Base-by-base conservation (phyloP, 345 rosid species). In the Arabidopsis arenosa region DNA sequence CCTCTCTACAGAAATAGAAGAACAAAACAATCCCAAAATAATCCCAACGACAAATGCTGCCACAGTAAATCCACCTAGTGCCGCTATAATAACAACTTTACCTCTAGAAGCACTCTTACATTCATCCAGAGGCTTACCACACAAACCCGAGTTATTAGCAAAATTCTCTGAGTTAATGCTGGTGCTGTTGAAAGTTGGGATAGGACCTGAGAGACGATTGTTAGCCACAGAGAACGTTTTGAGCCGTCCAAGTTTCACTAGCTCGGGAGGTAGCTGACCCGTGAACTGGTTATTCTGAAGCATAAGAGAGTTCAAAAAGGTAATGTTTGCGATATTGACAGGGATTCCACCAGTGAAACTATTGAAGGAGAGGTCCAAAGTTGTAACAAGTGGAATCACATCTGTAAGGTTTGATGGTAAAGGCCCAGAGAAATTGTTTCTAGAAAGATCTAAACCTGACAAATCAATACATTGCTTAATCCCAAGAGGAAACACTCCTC, bases 371-470 rank as follows among this genome's bases (percentile, higher is more conserved):
- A 93, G 94, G 74, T 91, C 97, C 1, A 93, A 83, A 47, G 14
- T 3, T 0, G 96, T 87, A 23, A 57, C 83, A 48, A 0, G 80
- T 0, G 0, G 9, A 69, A 89, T 49, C 13, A 89, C 17, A 0
- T 0, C 0, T n/a, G 83, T 52, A 2, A 93, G 76, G 72, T 91
- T 17, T 2, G 30, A 5, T 7, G 97, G 97, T 59, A 93, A 63
- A 6, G 77, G 5, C 14, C 98, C 98, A 57, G 49, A 81, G 54
- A 93, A 86, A 30, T 71, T 71, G 79, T 93, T 93, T 77, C 53
- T 79, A 3, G 98, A 91, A 77, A 93, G 96, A 63, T 91, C 90
- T 26, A 93, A 51, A 39, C 88, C 89, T 4, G 96, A 89, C 67
- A 93, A 44, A 73, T 85, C 88, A 11, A 76, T 1, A 78, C 98